A percentile compares a stretch with the other conserved stretches of the same genome.
phyloP scores from a whole-genome alignment of 2,329 filamentous ascomycete species.

The Penicillium fuscoglaucum region DNA sequence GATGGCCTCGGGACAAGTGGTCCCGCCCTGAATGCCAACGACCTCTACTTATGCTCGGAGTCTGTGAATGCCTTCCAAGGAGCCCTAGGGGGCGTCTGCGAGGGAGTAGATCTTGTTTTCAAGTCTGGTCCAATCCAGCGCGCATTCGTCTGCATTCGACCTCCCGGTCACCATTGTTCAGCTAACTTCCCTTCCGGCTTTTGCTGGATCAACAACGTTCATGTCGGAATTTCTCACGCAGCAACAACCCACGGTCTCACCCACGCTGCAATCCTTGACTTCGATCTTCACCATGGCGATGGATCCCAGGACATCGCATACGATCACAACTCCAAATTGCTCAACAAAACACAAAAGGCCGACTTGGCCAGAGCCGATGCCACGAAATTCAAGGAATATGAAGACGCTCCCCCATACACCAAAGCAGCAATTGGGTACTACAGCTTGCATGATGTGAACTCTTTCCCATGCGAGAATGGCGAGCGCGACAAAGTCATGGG shows the following conservation, averaged over 20 bases:
- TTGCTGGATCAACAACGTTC: slow-evolving; percentile 98
- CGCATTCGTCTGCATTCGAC: slow-evolving; percentile 88
- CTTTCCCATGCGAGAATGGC: slow-evolving; percentile 93
- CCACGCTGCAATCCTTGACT: slow-evolving; percentile 90
- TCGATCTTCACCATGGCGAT: slow-evolving; percentile 88
- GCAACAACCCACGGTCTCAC: slow-evolving; percentile 81
- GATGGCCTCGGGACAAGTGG: slow-evolving; percentile 44
- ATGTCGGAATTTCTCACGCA: slow-evolving; percentile 92
- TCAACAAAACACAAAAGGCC: slow-evolving; percentile 61
- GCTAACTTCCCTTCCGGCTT: slow-evolving; percentile 88
- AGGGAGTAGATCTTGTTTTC: slow-evolving; percentile 87
- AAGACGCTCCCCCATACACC: slow-evolving; percentile 65
- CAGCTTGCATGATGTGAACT: slow-evolving; percentile 97
- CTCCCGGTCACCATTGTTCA: slow-evolving; percentile 94
- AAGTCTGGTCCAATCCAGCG: slow-evolving; percentile 63
- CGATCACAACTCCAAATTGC: slow-evolving; percentile 73
- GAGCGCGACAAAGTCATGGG: slow-evolving; percentile 91
- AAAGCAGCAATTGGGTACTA: slow-evolving; percentile 92
- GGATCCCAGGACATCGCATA: slow-evolving; percentile 91
- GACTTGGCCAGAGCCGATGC: neutral
- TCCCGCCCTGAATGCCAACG: slow-evolving; percentile 74
- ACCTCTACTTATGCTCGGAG: slow-evolving; percentile 85
- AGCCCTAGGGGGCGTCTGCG: slow-evolving; percentile 86
- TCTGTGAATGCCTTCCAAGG: slow-evolving; percentile 87
- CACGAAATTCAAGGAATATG: neutral